Evolutionary conservation across 1,284 basidiomycete genomes (phyloP), one percentile per base, ranked within the genome.

Genomic region (Gastroboletus turbinatus): DNA sequence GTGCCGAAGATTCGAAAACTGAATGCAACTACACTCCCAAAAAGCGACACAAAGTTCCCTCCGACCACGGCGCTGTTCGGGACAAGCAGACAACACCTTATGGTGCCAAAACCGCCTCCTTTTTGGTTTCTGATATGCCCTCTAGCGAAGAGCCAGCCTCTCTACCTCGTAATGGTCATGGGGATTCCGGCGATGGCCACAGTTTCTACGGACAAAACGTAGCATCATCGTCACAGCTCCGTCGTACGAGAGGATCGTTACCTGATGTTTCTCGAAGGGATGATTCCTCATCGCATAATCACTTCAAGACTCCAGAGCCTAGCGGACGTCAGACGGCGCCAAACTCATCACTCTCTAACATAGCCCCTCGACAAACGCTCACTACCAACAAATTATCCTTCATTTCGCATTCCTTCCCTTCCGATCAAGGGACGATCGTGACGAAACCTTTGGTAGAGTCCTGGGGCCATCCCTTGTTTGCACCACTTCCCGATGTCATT

Each of bases 21-120:
- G 78, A 81, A 50, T 87, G 84, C 69, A 84, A 84, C 63, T 87
- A 87, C 63, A 85, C 84, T 33, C 85, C 84, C 8, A 87, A 87
- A 71, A 85, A 83, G 65, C 74, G 84, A 46, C 78, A 83, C 60
- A 86, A 83, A 61, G 75, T 79, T 30, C 76, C 78, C 32, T 70
- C 75, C 23, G 82, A 84, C 56, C 76, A 79, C 51, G 72, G 60
- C 17, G 60, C 72, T 27, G 53, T 73, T 55, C 68, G 72, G 50
- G 76, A 77, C 53, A 69, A 73, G 54, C 68, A 73, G 23, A 63
- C 70, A 40, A 70, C 68, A 40, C 73, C 76, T 17, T 81, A 81
- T 58, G 70, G 72, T 19, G 69, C 78, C 19, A 81, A 80, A 63
- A 78, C 77, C 2, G 80, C 80, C n/a, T 78, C 78, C 3, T 81